Percentiles rank a stretch among this genome's conserved stretches.
phyloP scores from a whole-genome alignment of 768 basidiomycete genomes.

The Cystofilobasidium capitatum region DNA sequence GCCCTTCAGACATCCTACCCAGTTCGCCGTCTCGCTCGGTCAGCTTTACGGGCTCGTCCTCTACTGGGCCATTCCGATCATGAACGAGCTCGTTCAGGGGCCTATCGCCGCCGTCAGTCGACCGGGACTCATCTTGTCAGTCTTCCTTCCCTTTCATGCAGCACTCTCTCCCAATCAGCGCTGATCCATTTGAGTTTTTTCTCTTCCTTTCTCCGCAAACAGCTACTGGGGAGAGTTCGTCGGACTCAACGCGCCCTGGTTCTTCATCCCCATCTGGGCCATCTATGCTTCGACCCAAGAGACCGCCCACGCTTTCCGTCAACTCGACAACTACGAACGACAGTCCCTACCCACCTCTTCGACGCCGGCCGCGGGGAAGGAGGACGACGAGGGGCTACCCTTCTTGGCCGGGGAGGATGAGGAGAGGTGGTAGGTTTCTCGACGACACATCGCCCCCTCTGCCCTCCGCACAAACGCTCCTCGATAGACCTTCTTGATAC shows the following conservation, averaged over 20 bases:
- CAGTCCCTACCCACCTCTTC: background rate
- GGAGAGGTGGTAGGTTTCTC: background rate
- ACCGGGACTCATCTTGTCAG: constrained; percentile 20
- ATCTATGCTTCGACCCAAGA: background rate
- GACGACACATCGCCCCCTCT: too few relatives aligned
- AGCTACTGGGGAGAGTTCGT: constrained; percentile 28
- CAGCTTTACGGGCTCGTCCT: constrained; percentile 27
- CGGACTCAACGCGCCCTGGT: constrained; percentile 27
- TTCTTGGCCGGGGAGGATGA: background rate
- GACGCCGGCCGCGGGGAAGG: background rate
- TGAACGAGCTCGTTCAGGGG: constrained; percentile 13
- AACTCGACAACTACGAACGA: background rate
- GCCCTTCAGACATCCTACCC: constrained; percentile 20
- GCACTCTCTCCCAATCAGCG: background rate
- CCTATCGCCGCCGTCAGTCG: constrained; percentile 15
- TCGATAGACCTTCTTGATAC: too few relatives aligned
- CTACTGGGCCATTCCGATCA: constrained; percentile 26
- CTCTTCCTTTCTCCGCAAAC: background rate
- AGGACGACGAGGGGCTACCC: background rate
- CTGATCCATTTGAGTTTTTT: background rate
- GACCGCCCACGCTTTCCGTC: background rate
- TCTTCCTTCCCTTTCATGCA: background rate
- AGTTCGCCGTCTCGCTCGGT: constrained; percentile 23
- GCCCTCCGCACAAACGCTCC: too few relatives aligned
- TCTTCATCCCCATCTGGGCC: constrained; percentile 17